Evolutionary conservation across 371 early-diverging fungal genomes (phyloP), one percentile per base, ranked within the genome.

Genomic region (Mortierella sp.): DNA sequence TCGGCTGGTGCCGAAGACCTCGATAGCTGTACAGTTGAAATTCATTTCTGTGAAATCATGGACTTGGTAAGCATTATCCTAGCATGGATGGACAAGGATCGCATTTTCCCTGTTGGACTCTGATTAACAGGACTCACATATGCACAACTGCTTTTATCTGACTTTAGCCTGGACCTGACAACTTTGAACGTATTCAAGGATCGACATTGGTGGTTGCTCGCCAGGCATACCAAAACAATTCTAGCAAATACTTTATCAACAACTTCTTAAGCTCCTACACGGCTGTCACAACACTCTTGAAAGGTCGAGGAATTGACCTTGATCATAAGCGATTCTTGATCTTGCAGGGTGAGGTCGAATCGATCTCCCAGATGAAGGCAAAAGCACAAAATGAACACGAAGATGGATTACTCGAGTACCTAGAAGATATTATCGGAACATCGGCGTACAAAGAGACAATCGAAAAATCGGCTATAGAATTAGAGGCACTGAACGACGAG

Each of bases 351-450:
- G 99, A 99, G 82, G 99, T 99, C 51, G 99, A 99, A 84, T 97
- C 95, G 3, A 99, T 99, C 73, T 91, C 99, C 3, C 91, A 96
- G 79, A 99, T 99, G 99, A 99, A 99, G 82, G 94, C 99, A 1
- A 98, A 98, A 80, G 98, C 95, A 6, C 91, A 87, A 71, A 95
- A 86, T 35, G 97, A 96, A 42, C 90, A 94, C 71, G 98, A 99
- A 61, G 98, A 96, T 63, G 99, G 99, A 0, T 84, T 99, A 58
- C 88, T 99, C 9, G 99, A 99, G 84, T 99, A 99, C 83, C 86
- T 99, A 43, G 99, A 99, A 83, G 99, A 99, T 84, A 99, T 99
- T 59, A 99, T 99, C 61, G 99, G 99, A 9, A 99, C 99, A 4
- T 89, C 93, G 3, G 84, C 87, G 55, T 99, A 96, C 83, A 96